Evolutionary conservation across 176 grass and related monocot genomes (phyloP), one percentile per base, ranked within the genome.

Genomic region (Eragrostis nindensis): DNA sequence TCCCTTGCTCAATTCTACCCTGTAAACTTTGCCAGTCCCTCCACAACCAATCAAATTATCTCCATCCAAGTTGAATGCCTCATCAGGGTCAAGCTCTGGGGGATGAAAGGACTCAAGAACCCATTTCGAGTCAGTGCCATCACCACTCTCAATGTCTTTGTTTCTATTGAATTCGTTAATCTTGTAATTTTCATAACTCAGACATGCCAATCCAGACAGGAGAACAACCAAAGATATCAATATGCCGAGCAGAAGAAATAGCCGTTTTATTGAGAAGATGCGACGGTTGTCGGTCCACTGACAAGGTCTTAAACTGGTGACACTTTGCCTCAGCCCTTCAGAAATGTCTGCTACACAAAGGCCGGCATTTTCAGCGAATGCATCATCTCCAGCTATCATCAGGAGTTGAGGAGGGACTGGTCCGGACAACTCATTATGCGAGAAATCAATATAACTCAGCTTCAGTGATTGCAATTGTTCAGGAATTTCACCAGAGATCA

Each of bases 391-490:
- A 30, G 90, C 75, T 70, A 95, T 86, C 80, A 92, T 76, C 59
- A 98, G 66, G 74, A 95, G 88, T 45, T 86, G 73, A 11, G 82
- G 75, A 78, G 92, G 88, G 24, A 99, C 80, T 77, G 85, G 87
- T n/a, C 96, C 96, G n/a, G 88, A 86, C 65, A 99, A 86, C 19
- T 87, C 65, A n/a, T 99, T 99, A 70, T 86, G 62, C 8, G 96
- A 95, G 45, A 95, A 88, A 91, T 99, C 84, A 71, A 90, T 79
- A 56, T 74, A 94, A 76, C 90, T 93, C 52, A 91, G 77, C 71
- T 95, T 99, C 70, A 99, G 68, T 32, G 64, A 78, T 81, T 90
- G 88, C 71, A 98, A 43, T 46, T 50, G 77, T 71, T 91, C 42
- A 30, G 96, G 96, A 79, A 99, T 91, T 64, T 81, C 75, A 79